A percentile compares a stretch with the other conserved stretches of the same genome.
Conservation (phyloP, 1,284 basidiomycete species). For the Apiotrichum siamense region DNA sequence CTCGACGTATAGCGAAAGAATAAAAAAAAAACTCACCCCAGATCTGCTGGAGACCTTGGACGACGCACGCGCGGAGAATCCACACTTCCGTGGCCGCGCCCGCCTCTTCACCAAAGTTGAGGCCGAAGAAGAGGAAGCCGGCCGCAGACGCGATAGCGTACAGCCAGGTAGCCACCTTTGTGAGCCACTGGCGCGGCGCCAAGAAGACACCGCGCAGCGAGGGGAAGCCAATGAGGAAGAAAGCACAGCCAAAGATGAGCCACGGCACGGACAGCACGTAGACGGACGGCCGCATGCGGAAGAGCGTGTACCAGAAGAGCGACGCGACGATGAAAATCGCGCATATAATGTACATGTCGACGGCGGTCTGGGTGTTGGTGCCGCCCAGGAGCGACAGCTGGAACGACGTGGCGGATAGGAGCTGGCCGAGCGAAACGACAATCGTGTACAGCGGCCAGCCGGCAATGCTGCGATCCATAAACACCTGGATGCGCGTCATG, state of each 20-base stretch:
- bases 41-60: constrained; percentile 86
- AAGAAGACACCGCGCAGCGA: constrained; percentile 62
- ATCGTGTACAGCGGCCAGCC: constrained; percentile 89
- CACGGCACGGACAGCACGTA: constrained; percentile 79
- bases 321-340: constrained; percentile 77
- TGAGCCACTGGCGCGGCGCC: constrained; percentile 59
- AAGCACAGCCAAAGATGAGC: constrained; percentile 80
- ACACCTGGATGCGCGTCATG: constrained; percentile 75
- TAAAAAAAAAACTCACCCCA: constrained; percentile 50
- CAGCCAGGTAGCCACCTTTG: constrained; percentile 72
- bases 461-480: constrained; percentile 65
- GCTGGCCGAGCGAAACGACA: constrained; percentile 75
- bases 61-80: constrained; percentile 79
- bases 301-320: constrained; percentile 80
- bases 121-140: constrained; percentile 83
- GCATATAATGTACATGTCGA: constrained; percentile 84
- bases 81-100: constrained; percentile 87
- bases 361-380: constrained; percentile 68
- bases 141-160: constrained; percentile 85
- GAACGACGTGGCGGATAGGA: constrained; percentile 67
- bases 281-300: constrained; percentile 78
- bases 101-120: constrained; percentile 93
- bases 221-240: constrained; percentile 81
- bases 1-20: no score
- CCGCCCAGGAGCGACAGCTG: constrained; percentile 83